Evolutionary conservation across 140 eudicot species (phyloP).

Genomic region (Anethum foeniculum): DNA sequence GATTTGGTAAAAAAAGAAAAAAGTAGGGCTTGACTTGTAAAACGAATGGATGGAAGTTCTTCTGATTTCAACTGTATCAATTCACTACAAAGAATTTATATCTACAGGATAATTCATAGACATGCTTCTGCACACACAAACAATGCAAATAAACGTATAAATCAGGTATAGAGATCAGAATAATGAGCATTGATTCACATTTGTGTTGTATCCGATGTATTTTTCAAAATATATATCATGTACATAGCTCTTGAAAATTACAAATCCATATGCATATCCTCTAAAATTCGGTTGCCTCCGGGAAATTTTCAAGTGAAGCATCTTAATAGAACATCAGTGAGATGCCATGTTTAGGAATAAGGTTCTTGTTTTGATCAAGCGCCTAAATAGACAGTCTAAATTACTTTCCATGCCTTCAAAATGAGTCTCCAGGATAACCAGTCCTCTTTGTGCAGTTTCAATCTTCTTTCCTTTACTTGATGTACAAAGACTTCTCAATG

Average conservation of each 20-base stretch:
- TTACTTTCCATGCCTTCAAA: conserved; percentile 10
- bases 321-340: neutral
- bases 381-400: conserved; percentile 14
- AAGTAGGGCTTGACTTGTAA: neutral
- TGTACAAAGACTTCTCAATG: neutral
- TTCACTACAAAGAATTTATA: neutral
- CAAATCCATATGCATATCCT: neutral
- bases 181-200: neutral
- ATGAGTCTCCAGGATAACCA: conserved; percentile 13
- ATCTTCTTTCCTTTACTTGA: neutral
- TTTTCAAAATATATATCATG: neutral
- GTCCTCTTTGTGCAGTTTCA: conserved; percentile 12
- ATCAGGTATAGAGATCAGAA: neutral
- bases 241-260: conserved; percentile 3
- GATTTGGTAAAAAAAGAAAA: neutral
- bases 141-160: no score
- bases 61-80: neutral
- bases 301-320: neutral
- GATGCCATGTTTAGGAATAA: conserved; percentile 9
- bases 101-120: no score
- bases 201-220: neutral
- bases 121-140: no score
- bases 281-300: conserved; percentile 14
- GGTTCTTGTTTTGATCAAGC: conserved; percentile 13
- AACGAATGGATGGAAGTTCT: neutral